Base-by-base conservation (phyloP, 169 alveolate species). In the Sarcocystis neurona region DNA sequence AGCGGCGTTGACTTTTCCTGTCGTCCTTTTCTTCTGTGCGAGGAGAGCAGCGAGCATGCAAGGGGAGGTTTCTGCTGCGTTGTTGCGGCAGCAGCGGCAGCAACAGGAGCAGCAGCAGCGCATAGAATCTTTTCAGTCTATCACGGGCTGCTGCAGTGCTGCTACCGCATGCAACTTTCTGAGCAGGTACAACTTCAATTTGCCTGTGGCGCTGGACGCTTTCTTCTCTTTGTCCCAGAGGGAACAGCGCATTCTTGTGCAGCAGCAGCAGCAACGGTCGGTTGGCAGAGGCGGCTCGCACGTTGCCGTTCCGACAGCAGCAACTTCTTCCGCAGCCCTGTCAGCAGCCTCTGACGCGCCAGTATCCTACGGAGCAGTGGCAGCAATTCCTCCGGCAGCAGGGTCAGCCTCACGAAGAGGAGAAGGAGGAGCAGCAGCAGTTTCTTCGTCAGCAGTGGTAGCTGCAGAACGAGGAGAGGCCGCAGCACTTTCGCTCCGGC, bases 151-250 rank as follows among this genome's bases (percentile, higher is more conserved):
- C 77, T 53, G 78, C 47, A 53, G 56, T 39, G 43, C 46, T 0
- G 56, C 87, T 1, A 77, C 58, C 37, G 82, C 87, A 8, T 20
- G 78, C 5, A 77, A 79, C 39, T 79, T 79, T 23, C 77, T 79
- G 56, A 47, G 87, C 78, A 48, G n/a, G 47, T 48, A 79, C 87
- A 79, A 37, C 87, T 79, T 79, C 77, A 48, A 79, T 56, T 53
- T 79, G 18, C 37, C 46, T 23, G 50, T 74, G 32, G 77, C 87
- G 37, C 2, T 79, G 6, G 87, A 79, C 50, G 44, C 77, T 5
- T 79, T 37, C 53, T 79, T 46, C 53, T 12, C 72, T 12, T 18
- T 79, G 32, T 66, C 78, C 44, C 44, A 32, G 43, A 41, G 32
- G 0, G 32, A 41, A 41, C 23, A 41, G 34, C 78, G 78, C 30